Conservation (phyloP, 176 grass and related monocot genomes). For the Lolium rigidum region DNA sequence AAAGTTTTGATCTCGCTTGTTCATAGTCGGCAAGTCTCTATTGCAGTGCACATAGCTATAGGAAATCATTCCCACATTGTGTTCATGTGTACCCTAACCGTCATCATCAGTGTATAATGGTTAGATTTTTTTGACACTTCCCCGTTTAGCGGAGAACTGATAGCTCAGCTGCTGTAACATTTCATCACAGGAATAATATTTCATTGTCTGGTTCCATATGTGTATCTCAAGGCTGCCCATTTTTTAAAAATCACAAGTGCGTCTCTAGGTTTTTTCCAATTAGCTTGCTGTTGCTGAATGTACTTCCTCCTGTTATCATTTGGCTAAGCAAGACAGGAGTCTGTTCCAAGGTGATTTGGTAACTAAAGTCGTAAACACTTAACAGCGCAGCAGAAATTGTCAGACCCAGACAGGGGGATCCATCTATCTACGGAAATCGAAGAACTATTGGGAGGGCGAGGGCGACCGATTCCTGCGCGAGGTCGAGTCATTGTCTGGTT, state of each 20-base stretch:
- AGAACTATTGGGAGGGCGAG: too few relatives aligned
- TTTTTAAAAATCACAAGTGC: background rate
- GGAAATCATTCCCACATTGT: conserved; percentile 48
- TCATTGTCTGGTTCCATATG: background rate
- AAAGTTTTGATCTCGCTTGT: conserved; percentile 43
- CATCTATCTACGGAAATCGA: too few relatives aligned
- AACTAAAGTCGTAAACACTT: too few relatives aligned
- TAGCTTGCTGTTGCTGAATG: background rate
- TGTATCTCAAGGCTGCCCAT: background rate
- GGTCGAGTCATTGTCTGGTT: too few relatives aligned
- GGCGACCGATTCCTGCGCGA: too few relatives aligned
- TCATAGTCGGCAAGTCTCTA: conserved; percentile 28
- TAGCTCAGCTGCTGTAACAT: conserved; percentile 21
- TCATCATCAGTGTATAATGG: conserved; percentile 32
- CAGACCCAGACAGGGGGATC: too few relatives aligned
- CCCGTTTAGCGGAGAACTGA: conserved; percentile 5
- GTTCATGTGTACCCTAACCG: conserved; percentile 20
- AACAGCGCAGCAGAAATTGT: too few relatives aligned
- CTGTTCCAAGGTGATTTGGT: too few relatives aligned
- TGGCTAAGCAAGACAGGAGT: too few relatives aligned
- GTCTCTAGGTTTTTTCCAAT: background rate
- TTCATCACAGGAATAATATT: background rate
- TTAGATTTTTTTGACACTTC: conserved; percentile 33
- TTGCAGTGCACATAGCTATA: conserved; percentile 66
- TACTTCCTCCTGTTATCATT: background rate